A percentile compares a stretch with the other conserved stretches of the same genome.
phyloP scores from a whole-genome alignment of 2,329 filamentous ascomycete genomes.

The Pseudofabraea citricarpa region DNA sequence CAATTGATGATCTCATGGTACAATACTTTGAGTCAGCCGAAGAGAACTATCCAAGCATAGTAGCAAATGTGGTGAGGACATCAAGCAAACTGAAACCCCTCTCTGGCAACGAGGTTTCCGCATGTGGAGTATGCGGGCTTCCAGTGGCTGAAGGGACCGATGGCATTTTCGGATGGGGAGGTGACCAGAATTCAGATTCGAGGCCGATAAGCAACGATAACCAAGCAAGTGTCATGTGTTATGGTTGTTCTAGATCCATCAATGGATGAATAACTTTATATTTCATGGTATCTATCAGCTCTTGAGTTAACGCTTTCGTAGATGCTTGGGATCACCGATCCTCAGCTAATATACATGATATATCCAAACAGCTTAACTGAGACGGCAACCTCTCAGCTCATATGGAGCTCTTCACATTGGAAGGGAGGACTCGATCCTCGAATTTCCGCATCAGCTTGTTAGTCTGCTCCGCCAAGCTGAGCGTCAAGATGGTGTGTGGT shows the following conservation, averaged over 20 bases:
- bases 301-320: too few relatives aligned
- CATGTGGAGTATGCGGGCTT: conserved; percentile 67
- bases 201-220: conserved; percentile 22
- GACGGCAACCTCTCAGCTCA: neutral
- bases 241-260: conserved; percentile 67
- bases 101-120: conserved; percentile 24
- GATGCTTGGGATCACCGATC: too few relatives aligned
- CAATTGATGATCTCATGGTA: conserved; percentile 85
- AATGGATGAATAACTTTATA: conserved; percentile 41
- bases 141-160: conserved; percentile 59
- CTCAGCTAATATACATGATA: conserved; percentile 12
- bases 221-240: conserved; percentile 49
- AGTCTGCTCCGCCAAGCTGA: conserved; percentile 93
- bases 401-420: conserved; percentile 16
- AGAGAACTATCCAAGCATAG: conserved; percentile 80
- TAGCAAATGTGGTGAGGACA: conserved; percentile 92
- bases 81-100: conserved; percentile 69
- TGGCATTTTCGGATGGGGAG: conserved; percentile 53
- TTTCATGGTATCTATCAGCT: too few relatives aligned
- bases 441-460: conserved; percentile 84
- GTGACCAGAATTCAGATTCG: conserved; percentile 44
- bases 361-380: conserved; percentile 9
- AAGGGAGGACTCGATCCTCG: conserved; percentile 54
- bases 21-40: conserved; percentile 88
- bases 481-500: conserved; percentile 90